phyloP scores from a whole-genome alignment of 2,329 filamentous ascomycete genomes.

The Zymoseptoria pseudotritici region DNA sequence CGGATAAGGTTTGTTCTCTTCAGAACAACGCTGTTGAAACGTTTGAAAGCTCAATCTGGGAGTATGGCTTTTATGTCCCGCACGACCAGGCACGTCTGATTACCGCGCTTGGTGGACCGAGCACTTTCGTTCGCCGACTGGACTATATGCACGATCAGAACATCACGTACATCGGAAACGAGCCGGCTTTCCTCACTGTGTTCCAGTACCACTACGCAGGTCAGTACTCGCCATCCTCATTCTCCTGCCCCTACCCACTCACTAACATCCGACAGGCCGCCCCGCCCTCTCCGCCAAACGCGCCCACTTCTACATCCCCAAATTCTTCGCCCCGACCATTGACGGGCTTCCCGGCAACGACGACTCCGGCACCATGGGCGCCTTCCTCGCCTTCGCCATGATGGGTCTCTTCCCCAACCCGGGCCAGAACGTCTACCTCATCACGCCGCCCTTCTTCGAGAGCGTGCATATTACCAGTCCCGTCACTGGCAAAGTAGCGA shows the following conservation, averaged over 20 bases:
- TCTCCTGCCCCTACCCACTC: not conserved
- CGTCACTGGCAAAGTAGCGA: slow-evolving; percentile 31
- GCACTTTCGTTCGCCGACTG: slow-evolving; percentile 50
- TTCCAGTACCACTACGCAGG: slow-evolving; percentile 38
- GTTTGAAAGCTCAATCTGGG: slow-evolving; percentile 65
- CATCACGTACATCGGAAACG: slow-evolving; percentile 54
- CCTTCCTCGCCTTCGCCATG: slow-evolving; percentile 34
- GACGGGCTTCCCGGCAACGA: slow-evolving; percentile 29
- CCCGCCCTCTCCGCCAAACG: slow-evolving; percentile 33
- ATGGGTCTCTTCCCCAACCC: slow-evolving; percentile 32
- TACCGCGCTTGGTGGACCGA: slow-evolving; percentile 50
- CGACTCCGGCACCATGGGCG: slow-evolving; percentile 33
- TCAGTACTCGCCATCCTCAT: not conserved
- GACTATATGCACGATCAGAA: slow-evolving; percentile 53
- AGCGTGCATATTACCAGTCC: slow-evolving; percentile 30
- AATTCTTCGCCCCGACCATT: slow-evolving; percentile 30
- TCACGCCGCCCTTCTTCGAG: slow-evolving; percentile 37
- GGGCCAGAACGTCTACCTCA: slow-evolving; percentile 33
- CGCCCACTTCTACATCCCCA: slow-evolving; percentile 34
- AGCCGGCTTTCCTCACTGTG: slow-evolving; percentile 43
- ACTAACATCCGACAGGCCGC: slow-evolving; percentile 11
- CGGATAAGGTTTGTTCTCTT: slow-evolving; percentile 35
- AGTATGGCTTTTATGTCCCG: slow-evolving; percentile 61
- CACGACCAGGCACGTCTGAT: slow-evolving; percentile 48
- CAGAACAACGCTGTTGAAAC: slow-evolving; percentile 53